phyloP scores from a whole-genome alignment of 1,284 basidiomycete genomes.

The Paramarasmius palmivorus region DNA sequence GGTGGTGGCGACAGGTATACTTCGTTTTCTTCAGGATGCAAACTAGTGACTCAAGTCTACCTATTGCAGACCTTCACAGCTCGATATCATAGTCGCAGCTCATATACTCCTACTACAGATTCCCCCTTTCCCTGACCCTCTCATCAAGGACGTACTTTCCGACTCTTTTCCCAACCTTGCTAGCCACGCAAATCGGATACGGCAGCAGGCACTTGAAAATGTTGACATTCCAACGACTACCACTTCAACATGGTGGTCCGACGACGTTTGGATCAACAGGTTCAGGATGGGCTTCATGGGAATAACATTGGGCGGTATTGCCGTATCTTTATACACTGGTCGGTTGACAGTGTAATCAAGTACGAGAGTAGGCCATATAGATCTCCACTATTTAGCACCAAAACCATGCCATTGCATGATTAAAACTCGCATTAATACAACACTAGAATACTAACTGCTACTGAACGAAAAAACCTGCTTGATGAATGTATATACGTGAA shows the following conservation, averaged over 20 bases:
- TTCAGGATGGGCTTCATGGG: conserved; percentile 40
- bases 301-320: conserved; percentile 34
- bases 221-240: background rate
- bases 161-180: conserved; percentile 57
- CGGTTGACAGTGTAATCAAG: background rate
- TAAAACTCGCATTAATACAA: too few species aligned
- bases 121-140: conserved; percentile 61
- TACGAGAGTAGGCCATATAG: too few species aligned
- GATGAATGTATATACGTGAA: too few species aligned
- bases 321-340: conserved; percentile 19
- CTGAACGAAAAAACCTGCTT: too few species aligned
- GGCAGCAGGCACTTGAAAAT: conserved; percentile 22
- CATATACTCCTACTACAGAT: conserved; percentile 61
- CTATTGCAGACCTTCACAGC: conserved; percentile 4
- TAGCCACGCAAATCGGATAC: conserved; percentile 55
- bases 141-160: conserved; percentile 52
- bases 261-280: conserved; percentile 22
- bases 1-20: conserved; percentile 43
- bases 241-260: background rate
- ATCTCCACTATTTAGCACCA: too few species aligned
- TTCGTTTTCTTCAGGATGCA: background rate
- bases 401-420: too few species aligned
- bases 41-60: background rate
- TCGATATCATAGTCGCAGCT: conserved; percentile 68
- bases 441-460: too few species aligned